Conservation (phyloP, 2,329 filamentous ascomycete genomes). For the Fusarium sp. region DNA sequence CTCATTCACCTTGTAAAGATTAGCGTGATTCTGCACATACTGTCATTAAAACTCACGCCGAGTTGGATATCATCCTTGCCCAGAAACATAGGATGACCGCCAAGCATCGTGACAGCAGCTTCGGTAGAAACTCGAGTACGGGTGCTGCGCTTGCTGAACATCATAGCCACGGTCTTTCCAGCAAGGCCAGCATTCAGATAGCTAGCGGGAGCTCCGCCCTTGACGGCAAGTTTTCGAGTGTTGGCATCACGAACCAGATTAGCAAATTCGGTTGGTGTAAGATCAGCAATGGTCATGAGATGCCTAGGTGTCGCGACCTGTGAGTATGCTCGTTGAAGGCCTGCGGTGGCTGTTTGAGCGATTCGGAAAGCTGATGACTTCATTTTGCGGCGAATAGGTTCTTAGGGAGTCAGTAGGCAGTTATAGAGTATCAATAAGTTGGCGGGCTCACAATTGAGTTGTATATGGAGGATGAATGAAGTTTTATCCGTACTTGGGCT, state of each 20-base stretch:
- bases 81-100: conserved; percentile 95
- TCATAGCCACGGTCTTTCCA: conserved; percentile 89
- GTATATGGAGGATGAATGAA: conserved; percentile 10
- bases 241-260: conserved; percentile 85
- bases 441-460: conserved; percentile 8
- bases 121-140: conserved; percentile 94
- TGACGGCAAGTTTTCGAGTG: conserved; percentile 79
- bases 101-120: conserved; percentile 86
- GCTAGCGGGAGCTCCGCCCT: conserved; percentile 67
- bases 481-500: conserved; percentile 22
- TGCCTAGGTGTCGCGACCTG: conserved; percentile 72
- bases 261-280: conserved; percentile 81
- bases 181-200: conserved; percentile 71
- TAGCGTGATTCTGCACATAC: background rate
- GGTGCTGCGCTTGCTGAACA: conserved; percentile 96
- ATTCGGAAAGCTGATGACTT: conserved; percentile 50
- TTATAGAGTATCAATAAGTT: background rate
- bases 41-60: conserved; percentile 66
- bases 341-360: conserved; percentile 49
- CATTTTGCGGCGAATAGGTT: conserved; percentile 44
- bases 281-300: conserved; percentile 89
- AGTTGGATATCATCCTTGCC: conserved; percentile 97
- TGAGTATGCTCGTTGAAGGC: conserved; percentile 59
- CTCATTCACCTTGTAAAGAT: conserved; percentile 77
- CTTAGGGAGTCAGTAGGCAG: background rate